Evolutionary conservation across 352 stramenopile species (phyloP), one percentile per base, ranked within the genome.

Genomic region (Peronosclerospora sorghi): DNA sequence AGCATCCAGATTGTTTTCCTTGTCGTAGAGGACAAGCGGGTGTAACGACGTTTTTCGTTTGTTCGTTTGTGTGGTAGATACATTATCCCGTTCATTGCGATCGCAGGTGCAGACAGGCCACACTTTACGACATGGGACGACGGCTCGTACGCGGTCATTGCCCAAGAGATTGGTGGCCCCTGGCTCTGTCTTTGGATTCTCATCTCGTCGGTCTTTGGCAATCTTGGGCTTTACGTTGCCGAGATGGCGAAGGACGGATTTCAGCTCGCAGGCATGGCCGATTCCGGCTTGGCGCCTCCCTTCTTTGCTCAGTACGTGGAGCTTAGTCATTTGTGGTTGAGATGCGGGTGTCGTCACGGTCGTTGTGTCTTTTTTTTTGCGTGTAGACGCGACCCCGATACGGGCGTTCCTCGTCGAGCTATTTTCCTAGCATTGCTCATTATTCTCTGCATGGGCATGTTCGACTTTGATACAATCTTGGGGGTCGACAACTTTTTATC

Each of bases 201-300:
- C 12, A 62, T 90, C 14, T 84, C 66, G 14, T 79, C 72, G 8
- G 62, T 91, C 19, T 75, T 86, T 37, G 76, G 76, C 0, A 91
- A 91, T 39, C 56, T 86, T 18, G 78, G 78, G 13, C 63, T 91
- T 13, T 89, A 89, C 54, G 69, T 86, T 12, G 78, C 78, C 26
- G 73, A 91, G 38, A 86, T 91, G 65, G 68, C 74, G 29, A 86
- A 91, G 47, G 73, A 91, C 49, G 73, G 66, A 10, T 91, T 85
- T 28, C 73, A 87, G 41, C 57, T 91, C 18, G 75, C 73, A 23
- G 78, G 78, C 6, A 91, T 91, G 78, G 73, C 78, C 3, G 71
- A 86, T 30, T 83, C 73, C n/a, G 78, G 78, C 5, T 61, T 91
- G 17, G 76, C 79, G 9, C 78, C 78, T 10, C 71, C 74, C 8